A percentile compares a stretch with the other conserved stretches of the same genome.
Conservation (phyloP, 1,284 basidiomycete genomes). For the Leccinum proximum region DNA sequence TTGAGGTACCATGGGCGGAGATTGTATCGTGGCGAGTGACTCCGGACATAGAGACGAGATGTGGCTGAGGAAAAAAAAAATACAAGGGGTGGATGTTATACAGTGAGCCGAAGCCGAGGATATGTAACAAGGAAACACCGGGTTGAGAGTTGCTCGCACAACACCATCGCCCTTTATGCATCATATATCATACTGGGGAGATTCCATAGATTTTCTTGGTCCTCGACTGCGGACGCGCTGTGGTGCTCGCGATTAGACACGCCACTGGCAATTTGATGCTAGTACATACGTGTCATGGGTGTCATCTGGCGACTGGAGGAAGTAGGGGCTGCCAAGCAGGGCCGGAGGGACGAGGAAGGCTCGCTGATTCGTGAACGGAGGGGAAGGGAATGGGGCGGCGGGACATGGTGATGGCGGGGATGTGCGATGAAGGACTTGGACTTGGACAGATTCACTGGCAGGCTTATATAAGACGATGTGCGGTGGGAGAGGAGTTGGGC, state of each 20-base stretch:
- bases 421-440: too few relatives aligned
- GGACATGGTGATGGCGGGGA: too few relatives aligned
- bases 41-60: conserved; percentile 6
- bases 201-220: conserved; percentile 5
- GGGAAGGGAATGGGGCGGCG: too few relatives aligned
- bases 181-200: neutral
- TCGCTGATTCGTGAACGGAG: too few relatives aligned
- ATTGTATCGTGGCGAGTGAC: conserved; percentile 4
- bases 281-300: too few relatives aligned
- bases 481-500: too few relatives aligned
- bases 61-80: neutral
- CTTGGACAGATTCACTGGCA: too few relatives aligned
- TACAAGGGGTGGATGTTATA: conserved; percentile 2
- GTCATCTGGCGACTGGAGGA: too few relatives aligned
- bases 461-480: too few relatives aligned
- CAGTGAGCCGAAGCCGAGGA: conserved; percentile 2
- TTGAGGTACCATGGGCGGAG: neutral
- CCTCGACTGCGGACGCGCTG: conserved; percentile 11
- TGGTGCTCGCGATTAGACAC: conserved; percentile 6
- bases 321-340: too few relatives aligned
- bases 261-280: conserved; percentile 5
- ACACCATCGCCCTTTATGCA: conserved; percentile 17
- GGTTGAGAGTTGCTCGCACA: conserved; percentile 1
- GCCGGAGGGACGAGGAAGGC: too few relatives aligned
- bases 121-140: conserved; percentile 1